Percentiles rank a stretch among this genome's conserved stretches.
phyloP scores from a whole-genome alignment of 139 green algal genomes.

The Chlorella sp. region DNA sequence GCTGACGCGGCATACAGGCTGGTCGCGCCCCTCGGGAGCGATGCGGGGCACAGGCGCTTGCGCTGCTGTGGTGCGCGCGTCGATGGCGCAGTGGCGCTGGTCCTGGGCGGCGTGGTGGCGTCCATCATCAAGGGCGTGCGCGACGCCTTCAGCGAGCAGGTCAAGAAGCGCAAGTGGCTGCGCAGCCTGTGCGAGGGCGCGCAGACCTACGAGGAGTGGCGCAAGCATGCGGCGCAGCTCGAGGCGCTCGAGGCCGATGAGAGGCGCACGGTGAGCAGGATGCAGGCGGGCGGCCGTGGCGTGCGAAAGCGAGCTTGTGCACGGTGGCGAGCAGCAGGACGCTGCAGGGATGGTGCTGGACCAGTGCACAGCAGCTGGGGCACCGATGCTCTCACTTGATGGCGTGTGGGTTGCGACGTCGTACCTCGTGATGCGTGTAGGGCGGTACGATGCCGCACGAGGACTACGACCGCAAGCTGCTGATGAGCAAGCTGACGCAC shows the following conservation, averaged over 20 bases:
- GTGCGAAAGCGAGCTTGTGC: background rate
- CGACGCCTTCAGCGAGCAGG: constrained; percentile 6
- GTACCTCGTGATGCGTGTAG: too few relatives aligned
- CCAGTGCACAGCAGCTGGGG: too few relatives aligned
- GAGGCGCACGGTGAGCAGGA: background rate
- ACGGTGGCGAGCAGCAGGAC: too few relatives aligned
- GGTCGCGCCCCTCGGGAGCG: constrained; percentile 7
- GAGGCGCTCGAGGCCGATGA: constrained; percentile 7
- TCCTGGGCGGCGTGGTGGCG: constrained; percentile 1
- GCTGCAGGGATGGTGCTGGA: background rate
- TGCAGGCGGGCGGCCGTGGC: background rate
- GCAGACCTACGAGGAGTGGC: constrained; percentile 6
- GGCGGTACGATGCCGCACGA: too few relatives aligned
- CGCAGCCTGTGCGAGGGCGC: background rate
- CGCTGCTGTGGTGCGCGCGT: too few relatives aligned
- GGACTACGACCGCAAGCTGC: constrained; percentile 81
- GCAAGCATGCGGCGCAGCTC: background rate
- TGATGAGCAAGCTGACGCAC: constrained; percentile 64
- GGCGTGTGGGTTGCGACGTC: too few relatives aligned
- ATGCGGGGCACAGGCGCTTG: too few relatives aligned
- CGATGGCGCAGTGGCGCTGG: constrained; percentile 4
- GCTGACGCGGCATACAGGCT: background rate
- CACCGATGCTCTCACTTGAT: too few relatives aligned
- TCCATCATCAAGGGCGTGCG: background rate
- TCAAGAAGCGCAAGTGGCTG: background rate